Conservation (phyloP, 495 filamentous ascomycete genomes). For the Aspergillus asperescens region DNA sequence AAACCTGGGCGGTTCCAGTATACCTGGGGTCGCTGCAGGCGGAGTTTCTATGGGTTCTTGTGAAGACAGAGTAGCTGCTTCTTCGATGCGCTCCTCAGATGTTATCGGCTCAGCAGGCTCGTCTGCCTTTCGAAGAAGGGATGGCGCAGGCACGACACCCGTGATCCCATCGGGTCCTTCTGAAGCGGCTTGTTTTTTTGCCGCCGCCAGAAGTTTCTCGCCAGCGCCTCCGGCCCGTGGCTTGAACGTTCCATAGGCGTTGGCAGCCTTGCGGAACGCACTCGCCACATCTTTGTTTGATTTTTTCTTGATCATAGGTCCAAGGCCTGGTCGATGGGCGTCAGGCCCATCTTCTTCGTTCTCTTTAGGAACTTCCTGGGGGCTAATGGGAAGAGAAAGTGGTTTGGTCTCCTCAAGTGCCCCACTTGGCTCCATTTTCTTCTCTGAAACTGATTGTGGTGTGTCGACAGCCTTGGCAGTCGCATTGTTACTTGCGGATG, state of each 20-base stretch:
- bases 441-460: slow-evolving; percentile 5
- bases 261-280: slow-evolving; percentile 78
- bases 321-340: slow-evolving; percentile 67
- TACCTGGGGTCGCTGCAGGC: slow-evolving; percentile 5
- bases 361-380: slow-evolving; percentile 18
- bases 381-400: slow-evolving; percentile 10
- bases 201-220: slow-evolving; percentile 56
- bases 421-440: slow-evolving; percentile 12
- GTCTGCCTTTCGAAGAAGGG: slow-evolving; percentile 34
- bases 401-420: neutral
- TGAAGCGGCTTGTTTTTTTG: slow-evolving; percentile 43
- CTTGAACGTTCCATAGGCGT: slow-evolving; percentile 76
- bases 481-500: slow-evolving; percentile 14
- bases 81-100: slow-evolving; percentile 14
- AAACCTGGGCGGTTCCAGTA: slow-evolving; percentile 34
- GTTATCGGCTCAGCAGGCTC: slow-evolving; percentile 20
- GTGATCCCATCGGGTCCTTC: slow-evolving; percentile 82
- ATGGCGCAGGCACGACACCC: slow-evolving; percentile 75
- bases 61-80: slow-evolving; percentile 7
- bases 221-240: slow-evolving; percentile 77
- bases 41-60: slow-evolving; percentile 8
- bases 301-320: slow-evolving; percentile 84
- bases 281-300: slow-evolving; percentile 66
- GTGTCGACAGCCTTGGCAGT: slow-evolving; percentile 21
- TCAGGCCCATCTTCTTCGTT: slow-evolving; percentile 45